phyloP scores from a whole-genome alignment of 768 basidiomycete genomes.

The Suillus alpinus region DNA sequence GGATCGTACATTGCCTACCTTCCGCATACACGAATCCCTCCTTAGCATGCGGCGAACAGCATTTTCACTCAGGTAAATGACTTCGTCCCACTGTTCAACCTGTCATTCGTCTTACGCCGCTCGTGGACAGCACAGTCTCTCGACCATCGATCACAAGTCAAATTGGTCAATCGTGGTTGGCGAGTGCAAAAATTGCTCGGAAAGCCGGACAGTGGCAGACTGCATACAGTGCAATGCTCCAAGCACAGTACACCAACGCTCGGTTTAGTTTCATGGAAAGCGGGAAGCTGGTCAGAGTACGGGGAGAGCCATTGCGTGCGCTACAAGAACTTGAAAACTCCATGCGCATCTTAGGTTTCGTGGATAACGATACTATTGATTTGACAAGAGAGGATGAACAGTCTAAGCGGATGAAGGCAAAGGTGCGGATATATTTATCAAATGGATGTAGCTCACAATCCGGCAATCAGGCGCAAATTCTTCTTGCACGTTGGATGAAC shows the following conservation, averaged over 20 bases:
- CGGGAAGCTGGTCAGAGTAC: constrained; percentile 78
- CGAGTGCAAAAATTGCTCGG: constrained; percentile 92
- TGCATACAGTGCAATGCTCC: constrained; percentile 92
- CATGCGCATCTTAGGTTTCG: constrained; percentile 51
- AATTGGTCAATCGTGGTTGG: constrained; percentile 85
- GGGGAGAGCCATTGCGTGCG: constrained; percentile 79
- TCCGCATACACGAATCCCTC: constrained; percentile 83
- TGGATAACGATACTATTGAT: constrained; percentile 49
- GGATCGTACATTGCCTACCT: constrained; percentile 79
- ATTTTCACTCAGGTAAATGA: constrained; percentile 63
- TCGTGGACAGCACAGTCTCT: constrained; percentile 14
- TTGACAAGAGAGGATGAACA: constrained; percentile 52
- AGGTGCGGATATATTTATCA: constrained; percentile 43
- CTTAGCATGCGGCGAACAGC: constrained; percentile 88
- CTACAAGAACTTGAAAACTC: constrained; percentile 82
- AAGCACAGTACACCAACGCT: constrained; percentile 72
- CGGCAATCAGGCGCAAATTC: constrained; percentile 58
- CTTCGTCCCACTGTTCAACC: not conserved
- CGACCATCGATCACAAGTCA: constrained; percentile 46
- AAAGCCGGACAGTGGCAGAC: constrained; percentile 96
- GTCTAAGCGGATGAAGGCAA: constrained; percentile 58
- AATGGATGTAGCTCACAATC: constrained; percentile 4
- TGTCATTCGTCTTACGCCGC: not conserved
- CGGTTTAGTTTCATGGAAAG: constrained; percentile 86
- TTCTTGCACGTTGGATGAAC: constrained; percentile 90